Conservation (phyloP, 108 stramenopile species). For the Cyclotella choctawhatcheeana region DNA sequence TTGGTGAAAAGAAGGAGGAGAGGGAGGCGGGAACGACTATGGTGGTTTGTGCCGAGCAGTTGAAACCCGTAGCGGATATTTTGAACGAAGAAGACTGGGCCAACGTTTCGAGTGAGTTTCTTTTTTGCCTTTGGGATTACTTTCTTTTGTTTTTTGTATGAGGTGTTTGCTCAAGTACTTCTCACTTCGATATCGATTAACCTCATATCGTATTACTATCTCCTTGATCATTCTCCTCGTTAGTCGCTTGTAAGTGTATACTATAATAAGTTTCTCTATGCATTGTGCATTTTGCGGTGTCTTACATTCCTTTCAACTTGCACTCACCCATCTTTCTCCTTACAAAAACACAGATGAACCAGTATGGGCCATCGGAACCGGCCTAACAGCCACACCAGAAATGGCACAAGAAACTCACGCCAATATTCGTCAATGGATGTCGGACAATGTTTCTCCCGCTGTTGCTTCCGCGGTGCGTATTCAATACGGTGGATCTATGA, state of each 20-base stretch:
- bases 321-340: neutral
- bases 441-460: conserved; percentile 83
- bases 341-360: conserved; percentile 70
- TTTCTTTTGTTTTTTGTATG: neutral
- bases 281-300: too few relatives aligned
- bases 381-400: conserved; percentile 98
- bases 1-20: conserved; percentile 99
- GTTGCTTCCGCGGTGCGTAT: conserved; percentile 91
- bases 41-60: conserved; percentile 89
- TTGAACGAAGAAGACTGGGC: conserved; percentile 83
- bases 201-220: neutral
- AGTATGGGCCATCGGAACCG: conserved; percentile 97
- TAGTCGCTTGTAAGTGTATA: conserved; percentile 21
- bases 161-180: too few relatives aligned
- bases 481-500: conserved; percentile 98
- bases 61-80: conserved; percentile 82
- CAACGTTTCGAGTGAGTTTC: conserved; percentile 83
- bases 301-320: neutral
- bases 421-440: conserved; percentile 91
- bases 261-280: too few relatives aligned
- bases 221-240: neutral
- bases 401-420: conserved; percentile 99
- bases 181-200: too few relatives aligned
- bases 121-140: conserved; percentile 58
- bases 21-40: conserved; percentile 93